Conservation (phyloP, 2,329 filamentous ascomycete genomes). For the Neocatenulostroma microsporum region DNA sequence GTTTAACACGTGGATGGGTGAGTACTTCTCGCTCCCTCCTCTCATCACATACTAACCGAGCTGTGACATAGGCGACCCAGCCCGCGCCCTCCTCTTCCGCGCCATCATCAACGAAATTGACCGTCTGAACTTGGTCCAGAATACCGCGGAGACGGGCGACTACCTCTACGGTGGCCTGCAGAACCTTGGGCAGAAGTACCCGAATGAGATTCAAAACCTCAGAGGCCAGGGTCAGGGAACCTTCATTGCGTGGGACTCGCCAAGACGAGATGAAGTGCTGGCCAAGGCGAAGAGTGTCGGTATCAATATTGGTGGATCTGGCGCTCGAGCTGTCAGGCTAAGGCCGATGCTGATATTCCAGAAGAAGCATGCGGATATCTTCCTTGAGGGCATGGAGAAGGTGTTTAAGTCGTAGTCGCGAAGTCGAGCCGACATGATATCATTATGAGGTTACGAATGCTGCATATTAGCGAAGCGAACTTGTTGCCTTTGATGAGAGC, state of each 20-base stretch:
- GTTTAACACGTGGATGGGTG: constrained; percentile 88
- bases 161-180: constrained; percentile 69
- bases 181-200: constrained; percentile 60
- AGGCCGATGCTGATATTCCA: constrained; percentile 90
- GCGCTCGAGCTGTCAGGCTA: constrained; percentile 65
- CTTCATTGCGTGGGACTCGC: constrained; percentile 87
- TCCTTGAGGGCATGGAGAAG: constrained; percentile 49
- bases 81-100: constrained; percentile 75
- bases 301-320: constrained; percentile 81
- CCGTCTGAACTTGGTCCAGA: constrained; percentile 64
- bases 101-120: constrained; percentile 78
- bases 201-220: constrained; percentile 71
- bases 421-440: too few species aligned
- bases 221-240: constrained; percentile 83
- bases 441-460: too few species aligned
- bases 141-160: constrained; percentile 69
- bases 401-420: constrained; percentile 24
- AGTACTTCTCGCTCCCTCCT: constrained; percentile 9
- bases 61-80: constrained; percentile 72
- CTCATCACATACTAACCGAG: background rate
- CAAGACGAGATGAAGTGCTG: constrained; percentile 70
- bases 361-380: constrained; percentile 79
- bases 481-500: too few species aligned
- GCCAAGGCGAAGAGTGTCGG: constrained; percentile 69
- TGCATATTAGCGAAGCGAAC: too few species aligned